Evolutionary conservation across 2,329 filamentous ascomycete species (phyloP).

Genomic region (Nigrospora oryzae): DNA sequence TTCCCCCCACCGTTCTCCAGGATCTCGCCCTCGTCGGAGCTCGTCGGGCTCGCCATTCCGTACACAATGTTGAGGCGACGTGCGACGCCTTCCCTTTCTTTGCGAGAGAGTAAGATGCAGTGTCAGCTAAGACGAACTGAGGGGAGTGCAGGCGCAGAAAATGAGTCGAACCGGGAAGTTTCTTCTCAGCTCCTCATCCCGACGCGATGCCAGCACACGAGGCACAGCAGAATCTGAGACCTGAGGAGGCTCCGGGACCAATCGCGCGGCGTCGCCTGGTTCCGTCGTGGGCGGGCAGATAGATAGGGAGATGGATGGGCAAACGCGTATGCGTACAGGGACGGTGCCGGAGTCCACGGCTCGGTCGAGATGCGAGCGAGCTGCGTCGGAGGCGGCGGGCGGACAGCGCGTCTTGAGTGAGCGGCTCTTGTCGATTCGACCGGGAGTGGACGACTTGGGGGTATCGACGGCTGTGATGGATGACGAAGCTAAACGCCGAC

Average conservation of each 20-base stretch:
- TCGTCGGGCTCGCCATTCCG: conserved; percentile 32
- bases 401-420: no score
- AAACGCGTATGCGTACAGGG: no score
- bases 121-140: conserved; percentile 17
- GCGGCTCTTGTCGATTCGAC: no score
- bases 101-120: conserved; percentile 7
- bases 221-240: background rate
- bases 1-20: conserved; percentile 58
- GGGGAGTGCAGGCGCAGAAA: conserved; percentile 17
- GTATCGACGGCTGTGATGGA: no score
- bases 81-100: conserved; percentile 14
- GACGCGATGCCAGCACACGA: conserved; percentile 6
- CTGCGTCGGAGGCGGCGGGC: no score
- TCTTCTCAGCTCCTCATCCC: conserved; percentile 19
- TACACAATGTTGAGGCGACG: no score
- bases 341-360: no score
- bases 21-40: conserved; percentile 84
- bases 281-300: no score
- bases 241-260: background rate
- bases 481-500: no score
- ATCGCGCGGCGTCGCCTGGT: background rate
- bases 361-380: no score
- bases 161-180: conserved; percentile 25
- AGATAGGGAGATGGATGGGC: no score
- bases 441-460: no score